Evolutionary conservation across 139 green algal genomes (phyloP).

Genomic region (Micractinium conductrix): DNA sequence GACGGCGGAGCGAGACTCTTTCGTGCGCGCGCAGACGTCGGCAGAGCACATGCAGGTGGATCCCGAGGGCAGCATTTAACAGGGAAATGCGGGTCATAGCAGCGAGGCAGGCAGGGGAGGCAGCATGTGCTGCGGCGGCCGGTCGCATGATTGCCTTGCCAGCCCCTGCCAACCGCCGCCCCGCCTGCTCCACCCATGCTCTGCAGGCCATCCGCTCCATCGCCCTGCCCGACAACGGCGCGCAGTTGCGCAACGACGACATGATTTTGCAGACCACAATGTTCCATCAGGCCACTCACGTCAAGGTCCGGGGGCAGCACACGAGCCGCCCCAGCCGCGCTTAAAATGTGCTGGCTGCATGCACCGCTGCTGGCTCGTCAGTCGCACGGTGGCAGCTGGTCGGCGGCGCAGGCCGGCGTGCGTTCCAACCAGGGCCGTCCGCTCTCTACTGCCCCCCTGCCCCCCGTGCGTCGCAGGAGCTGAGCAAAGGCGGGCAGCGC

Average conservation of each 20-base stretch:
- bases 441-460: not conserved
- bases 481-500: not conserved
- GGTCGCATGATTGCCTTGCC: not conserved
- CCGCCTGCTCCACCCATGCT: not conserved
- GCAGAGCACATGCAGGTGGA: conserved; percentile 30
- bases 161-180: not conserved
- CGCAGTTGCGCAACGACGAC: conserved; percentile 43
- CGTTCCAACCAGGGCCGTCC: too few species aligned
- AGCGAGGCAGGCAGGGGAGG: too few species aligned
- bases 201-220: not conserved
- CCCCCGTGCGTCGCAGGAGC: not conserved
- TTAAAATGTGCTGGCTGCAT: too few species aligned
- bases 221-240: not conserved
- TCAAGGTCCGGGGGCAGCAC: too few species aligned
- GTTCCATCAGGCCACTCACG: not conserved
- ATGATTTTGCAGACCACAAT: conserved; percentile 45
- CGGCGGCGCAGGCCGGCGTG: too few species aligned
- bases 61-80: too few species aligned
- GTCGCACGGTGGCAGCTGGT: too few species aligned
- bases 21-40: conserved; percentile 27
- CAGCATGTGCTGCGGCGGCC: too few species aligned
- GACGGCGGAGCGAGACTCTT: conserved; percentile 29
- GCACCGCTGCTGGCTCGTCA: too few species aligned
- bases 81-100: too few species aligned
- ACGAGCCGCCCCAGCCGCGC: too few species aligned